Conservation (phyloP, 345 rosid species). For the Lenwebbia sp. region DNA sequence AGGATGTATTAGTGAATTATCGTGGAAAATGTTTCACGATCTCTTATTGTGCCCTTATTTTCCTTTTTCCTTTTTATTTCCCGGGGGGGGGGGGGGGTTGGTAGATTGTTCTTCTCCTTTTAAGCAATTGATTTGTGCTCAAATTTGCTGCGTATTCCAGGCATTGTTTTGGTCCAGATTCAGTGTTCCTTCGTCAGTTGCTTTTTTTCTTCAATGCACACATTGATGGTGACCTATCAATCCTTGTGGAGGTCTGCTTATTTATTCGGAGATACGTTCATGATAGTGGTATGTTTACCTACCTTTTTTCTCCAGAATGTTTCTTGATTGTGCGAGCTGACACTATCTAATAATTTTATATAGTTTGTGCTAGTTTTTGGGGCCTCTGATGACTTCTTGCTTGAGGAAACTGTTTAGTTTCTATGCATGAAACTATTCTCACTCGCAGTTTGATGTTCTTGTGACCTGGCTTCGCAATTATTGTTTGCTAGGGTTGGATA, state of each 20-base stretch:
- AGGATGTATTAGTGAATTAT: neutral
- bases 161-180: slow-evolving; percentile 77
- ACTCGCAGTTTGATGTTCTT: neutral
- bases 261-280: slow-evolving; percentile 37
- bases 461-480: neutral
- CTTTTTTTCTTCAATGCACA: slow-evolving; percentile 65
- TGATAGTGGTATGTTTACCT: slow-evolving; percentile 35
- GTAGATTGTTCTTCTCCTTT: neutral
- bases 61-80: neutral
- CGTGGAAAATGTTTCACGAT: neutral
- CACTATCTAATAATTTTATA: neutral
- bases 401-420: neutral
- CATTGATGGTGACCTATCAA: slow-evolving; percentile 38
- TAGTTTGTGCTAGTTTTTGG: neutral
- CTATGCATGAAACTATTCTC: neutral
- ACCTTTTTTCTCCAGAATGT: neutral
- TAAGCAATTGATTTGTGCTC: neutral
- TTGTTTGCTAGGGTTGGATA: neutral
- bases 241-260: slow-evolving; percentile 63
- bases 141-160: slow-evolving; percentile 21
- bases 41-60: neutral
- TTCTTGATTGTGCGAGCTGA: neutral
- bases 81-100: neutral
- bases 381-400: neutral
- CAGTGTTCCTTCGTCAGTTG: slow-evolving; percentile 67